Conservation (phyloP, 2,329 filamentous ascomycete species). For the Knufia fluminis region DNA sequence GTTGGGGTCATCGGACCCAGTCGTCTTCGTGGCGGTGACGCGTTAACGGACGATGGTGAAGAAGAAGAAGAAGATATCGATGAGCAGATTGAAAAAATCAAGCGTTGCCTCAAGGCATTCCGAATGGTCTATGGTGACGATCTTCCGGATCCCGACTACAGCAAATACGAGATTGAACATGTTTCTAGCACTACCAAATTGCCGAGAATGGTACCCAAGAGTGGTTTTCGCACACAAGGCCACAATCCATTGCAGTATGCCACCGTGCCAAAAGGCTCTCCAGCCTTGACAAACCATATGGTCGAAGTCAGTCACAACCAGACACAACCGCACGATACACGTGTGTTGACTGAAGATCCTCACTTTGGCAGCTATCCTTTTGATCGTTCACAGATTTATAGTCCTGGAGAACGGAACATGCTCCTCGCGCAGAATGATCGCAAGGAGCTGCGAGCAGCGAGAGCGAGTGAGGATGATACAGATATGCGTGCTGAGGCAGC, state of each 20-base stretch:
- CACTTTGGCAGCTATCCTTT: background rate
- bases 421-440: background rate
- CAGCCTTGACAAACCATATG: background rate
- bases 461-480: background rate
- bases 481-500: background rate
- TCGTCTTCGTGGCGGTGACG: background rate
- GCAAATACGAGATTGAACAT: background rate
- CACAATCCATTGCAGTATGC: background rate
- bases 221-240: background rate
- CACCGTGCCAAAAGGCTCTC: background rate
- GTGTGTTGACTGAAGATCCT: background rate
- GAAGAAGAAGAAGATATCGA: background rate
- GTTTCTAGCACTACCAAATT: background rate
- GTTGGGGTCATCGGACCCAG: background rate
- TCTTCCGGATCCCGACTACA: constrained; percentile 2
- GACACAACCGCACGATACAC: background rate
- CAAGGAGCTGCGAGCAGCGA: background rate
- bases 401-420: background rate
- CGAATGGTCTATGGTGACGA: background rate
- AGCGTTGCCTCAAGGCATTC: background rate
- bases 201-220: background rate
- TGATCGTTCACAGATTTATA: background rate
- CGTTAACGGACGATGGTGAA: background rate
- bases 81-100: background rate
- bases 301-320: background rate